Base-by-base conservation (phyloP, 148 eudicot genomes). In the Agrostemma githago region DNA sequence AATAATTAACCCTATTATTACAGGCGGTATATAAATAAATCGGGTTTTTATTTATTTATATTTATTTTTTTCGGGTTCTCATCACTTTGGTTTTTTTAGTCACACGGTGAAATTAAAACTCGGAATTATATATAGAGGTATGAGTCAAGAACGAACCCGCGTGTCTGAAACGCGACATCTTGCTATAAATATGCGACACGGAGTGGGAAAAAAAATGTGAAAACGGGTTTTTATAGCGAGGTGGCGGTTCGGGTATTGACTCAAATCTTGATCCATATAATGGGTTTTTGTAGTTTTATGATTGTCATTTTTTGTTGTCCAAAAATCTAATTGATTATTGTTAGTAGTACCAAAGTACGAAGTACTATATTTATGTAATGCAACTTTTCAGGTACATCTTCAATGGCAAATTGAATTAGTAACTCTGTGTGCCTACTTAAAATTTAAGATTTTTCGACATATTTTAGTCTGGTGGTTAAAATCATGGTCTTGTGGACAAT, bases 201-300 rank as follows among this genome's bases (percentile, higher is more conserved):
- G 73, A 41, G 41, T 76, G 65, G 70, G 61, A 39, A 21, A 40
- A 40, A 8, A n/a, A 14, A 6, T 58, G 34, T 26, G 46, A 40
- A 65, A 3, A n/a, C 65, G 63, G 48, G 40, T 56, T 71, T 71
- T 38, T 20, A 20, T 62, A 17, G 71, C 17, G 44, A 87, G 92
- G 85, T 79, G 84, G 93, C 90, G 98, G 98, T 93, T 93, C 97
- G 98, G 94, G 98, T 86, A 93, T 93, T 93, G 98, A 93, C 98
- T 93, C 91, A 66, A 79, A 66, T 71, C 73, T 68, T 59, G 64
- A 76, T 66, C 83, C 80, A 44, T 64, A 38, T 57, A 69, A 76
- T 74, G 62, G 38, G 17, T 40, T 54, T 68, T 61, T 76, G 58
- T 68, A 61, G 65, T 2, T 54, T 66, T 20, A 38, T 77, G 75